Evolutionary conservation across 495 filamentous ascomycete genomes (phyloP), one percentile per base, ranked within the genome.

Genomic region (Lentithecium fluviatile): DNA sequence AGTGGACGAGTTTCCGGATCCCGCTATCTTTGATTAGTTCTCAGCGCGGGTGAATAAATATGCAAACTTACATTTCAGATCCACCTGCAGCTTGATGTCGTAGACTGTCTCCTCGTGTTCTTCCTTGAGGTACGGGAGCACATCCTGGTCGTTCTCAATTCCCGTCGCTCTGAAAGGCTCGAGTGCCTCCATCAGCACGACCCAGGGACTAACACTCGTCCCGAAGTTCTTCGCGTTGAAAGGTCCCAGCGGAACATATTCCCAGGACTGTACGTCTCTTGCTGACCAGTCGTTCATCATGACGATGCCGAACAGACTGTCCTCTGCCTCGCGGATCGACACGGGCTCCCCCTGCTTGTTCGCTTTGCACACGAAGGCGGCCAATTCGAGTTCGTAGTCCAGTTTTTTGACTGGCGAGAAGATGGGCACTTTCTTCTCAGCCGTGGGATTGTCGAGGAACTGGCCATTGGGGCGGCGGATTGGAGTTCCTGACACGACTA

Each of bases 211-310:
- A 60, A 97, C 88, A 2, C 83, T 88, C 0, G 91, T 94, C n/a
- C 85, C 90, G 73, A 96, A 95, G 72, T 94, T 96, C 81, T 97
- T 97, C 6, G 83, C 78, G 60, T 89, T 93, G 76, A 97, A 96
- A 0, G 92, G 92, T 2, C 76, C 75, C 0, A 75, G 65, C 4
- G 74, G 75, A 2, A 74, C 71, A 65, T 93, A 95, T 74, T 97
- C 92, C 91, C 91, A 97, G 5, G 80, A 78, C 72, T 97, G 92
- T 45, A 97, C 86, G 69, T 97, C 92, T 50, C 92, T 78, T 10
- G 91, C 92, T 60, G 86, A 91, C 92, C 92, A 97, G 73, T 97
- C 92, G 73, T 97, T 97, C 79, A 97, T 81, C 48, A 97, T 76
- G 2, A 96, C 92, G 25, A 91, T 77, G 5, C 92, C 92, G 73